These are phyloP conservation scores for Phaeophleospora eucalypticola DNA, from an alignment of 2,329 filamentous ascomycete species.

Conservation along the genomic window DNA sequence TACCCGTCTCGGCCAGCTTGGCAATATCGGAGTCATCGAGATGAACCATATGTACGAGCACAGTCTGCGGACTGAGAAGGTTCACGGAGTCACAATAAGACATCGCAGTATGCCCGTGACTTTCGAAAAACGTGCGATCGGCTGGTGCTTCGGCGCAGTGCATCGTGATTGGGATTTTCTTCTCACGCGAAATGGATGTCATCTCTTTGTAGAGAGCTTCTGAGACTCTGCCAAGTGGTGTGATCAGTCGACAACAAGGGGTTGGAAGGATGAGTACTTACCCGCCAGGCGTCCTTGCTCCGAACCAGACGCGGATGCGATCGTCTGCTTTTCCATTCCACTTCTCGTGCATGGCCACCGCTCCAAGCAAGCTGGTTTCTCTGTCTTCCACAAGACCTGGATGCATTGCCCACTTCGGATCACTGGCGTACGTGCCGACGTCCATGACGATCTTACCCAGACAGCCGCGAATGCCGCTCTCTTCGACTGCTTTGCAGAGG, in stretches of 20 bases:
- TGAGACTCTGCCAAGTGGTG: slow-evolving; percentile 26
- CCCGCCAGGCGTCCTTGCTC: slow-evolving; percentile 37
- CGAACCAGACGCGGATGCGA: slow-evolving; percentile 38
- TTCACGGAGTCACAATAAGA: slow-evolving; percentile 40
- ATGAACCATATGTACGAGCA: slow-evolving; percentile 52
- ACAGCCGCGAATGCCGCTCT: slow-evolving; percentile 44
- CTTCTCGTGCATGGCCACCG: slow-evolving; percentile 34
- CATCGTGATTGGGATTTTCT: slow-evolving; percentile 32
- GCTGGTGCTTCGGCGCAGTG: slow-evolving; percentile 31
- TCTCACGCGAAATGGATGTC: slow-evolving; percentile 29
- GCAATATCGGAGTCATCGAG: slow-evolving; percentile 44
- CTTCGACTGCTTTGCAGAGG: slow-evolving; percentile 41
- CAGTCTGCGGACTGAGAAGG: slow-evolving; percentile 41
- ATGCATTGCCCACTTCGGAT: slow-evolving; percentile 43
- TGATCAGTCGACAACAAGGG: slow-evolving; percentile 12
- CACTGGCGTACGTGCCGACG: slow-evolving; percentile 41
- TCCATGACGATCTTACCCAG: slow-evolving; percentile 45
- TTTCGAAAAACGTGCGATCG: slow-evolving; percentile 33
- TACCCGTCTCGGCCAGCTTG: slow-evolving; percentile 38
- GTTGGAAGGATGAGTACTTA: slow-evolving; percentile 15
- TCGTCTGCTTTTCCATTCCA: slow-evolving; percentile 35
- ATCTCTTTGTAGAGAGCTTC: slow-evolving; percentile 35
- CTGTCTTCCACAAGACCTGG: slow-evolving; percentile 40
- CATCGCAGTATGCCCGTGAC: slow-evolving; percentile 38
- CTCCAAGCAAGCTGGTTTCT: slow-evolving; percentile 33